These are phyloP conservation scores for Paramyrothecium roridum DNA, from an alignment of 2,329 filamentous ascomycete species.

Conservation along the genomic window DNA sequence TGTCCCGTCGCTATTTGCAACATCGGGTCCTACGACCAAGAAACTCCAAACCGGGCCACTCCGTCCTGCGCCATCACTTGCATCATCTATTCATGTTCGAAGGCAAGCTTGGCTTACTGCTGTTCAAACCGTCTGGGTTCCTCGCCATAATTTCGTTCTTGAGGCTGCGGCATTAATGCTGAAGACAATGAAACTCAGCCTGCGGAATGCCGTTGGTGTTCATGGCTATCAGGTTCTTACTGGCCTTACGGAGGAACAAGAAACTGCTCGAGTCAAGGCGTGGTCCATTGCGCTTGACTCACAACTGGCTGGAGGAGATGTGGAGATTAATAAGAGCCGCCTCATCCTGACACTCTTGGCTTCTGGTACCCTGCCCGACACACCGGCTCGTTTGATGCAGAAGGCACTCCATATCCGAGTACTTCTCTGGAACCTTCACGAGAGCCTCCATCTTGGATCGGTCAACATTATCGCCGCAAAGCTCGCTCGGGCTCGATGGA, in stretches of 20 bases:
- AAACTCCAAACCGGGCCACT: slow-evolving; percentile 42
- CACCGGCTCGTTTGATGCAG: slow-evolving; percentile 80
- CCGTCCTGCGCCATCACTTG: slow-evolving; percentile 63
- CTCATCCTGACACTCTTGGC: slow-evolving; percentile 83
- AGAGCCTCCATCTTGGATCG: slow-evolving; percentile 59
- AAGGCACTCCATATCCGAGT: slow-evolving; percentile 91
- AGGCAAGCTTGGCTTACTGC: slow-evolving; percentile 90
- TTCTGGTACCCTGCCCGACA: slow-evolving; percentile 81
- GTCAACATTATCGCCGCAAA: slow-evolving; percentile 70
- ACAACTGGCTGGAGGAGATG: slow-evolving; percentile 85
- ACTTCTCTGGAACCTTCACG: slow-evolving; percentile 73
- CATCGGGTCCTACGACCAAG: slow-evolving; percentile 46
- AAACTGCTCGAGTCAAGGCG: slow-evolving; percentile 80
- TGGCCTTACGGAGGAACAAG: slow-evolving; percentile 79
- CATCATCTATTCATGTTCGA: slow-evolving; percentile 80
- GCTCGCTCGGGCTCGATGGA: slow-evolving; percentile 76
- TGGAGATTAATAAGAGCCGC: slow-evolving; percentile 83
- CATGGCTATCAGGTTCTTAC: slow-evolving; percentile 76
- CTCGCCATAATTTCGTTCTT: slow-evolving; percentile 79
- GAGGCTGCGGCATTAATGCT: slow-evolving; percentile 77
- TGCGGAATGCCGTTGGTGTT: slow-evolving; percentile 74
- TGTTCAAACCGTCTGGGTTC: slow-evolving; percentile 89
- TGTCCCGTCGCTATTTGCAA: slow-evolving; percentile 49
- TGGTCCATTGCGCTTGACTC: slow-evolving; percentile 94
- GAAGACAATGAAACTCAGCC: slow-evolving; percentile 78